Evolutionary conservation across 441 rosid species (phyloP).

Genomic region (Jatropha podagrica): DNA sequence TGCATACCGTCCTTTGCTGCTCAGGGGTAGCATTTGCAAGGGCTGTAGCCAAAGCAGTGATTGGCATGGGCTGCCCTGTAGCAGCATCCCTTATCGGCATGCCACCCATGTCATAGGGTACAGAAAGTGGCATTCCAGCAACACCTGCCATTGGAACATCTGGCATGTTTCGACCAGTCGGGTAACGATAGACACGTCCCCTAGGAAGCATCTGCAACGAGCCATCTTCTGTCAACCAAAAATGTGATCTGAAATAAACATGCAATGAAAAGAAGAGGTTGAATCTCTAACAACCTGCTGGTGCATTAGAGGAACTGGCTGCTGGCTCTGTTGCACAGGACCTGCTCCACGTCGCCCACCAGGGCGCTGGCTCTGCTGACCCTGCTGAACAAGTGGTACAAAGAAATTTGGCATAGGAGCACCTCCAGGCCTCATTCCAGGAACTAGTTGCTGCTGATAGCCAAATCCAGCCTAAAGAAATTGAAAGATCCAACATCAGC

Average conservation of each 20-base stretch:
- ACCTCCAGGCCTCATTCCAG: conserved; percentile 79
- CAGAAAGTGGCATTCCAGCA: conserved; percentile 48
- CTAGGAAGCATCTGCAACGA: conserved; percentile 55
- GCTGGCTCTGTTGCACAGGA: conserved; percentile 58
- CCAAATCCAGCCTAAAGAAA: conserved; percentile 59
- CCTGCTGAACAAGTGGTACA: conserved; percentile 70
- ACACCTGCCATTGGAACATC: conserved; percentile 42
- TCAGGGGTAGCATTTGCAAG: conserved; percentile 83
- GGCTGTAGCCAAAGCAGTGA: conserved; percentile 69
- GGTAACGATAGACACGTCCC: conserved; percentile 68
- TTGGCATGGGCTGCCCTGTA: conserved; percentile 60
- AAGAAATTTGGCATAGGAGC: conserved; percentile 71
- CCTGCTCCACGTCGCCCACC: conserved; percentile 63
- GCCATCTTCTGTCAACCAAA: neutral
- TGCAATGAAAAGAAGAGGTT: neutral
- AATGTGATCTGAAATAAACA: neutral
- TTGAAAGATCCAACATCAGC: neutral
- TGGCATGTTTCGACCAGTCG: conserved; percentile 58
- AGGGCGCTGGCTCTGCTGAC: conserved; percentile 52
- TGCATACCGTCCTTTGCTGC: conserved; percentile 71
- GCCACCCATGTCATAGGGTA: conserved; percentile 48
- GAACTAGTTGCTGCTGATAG: conserved; percentile 78
- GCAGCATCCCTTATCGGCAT: conserved; percentile 37
- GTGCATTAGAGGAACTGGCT: conserved; percentile 66
- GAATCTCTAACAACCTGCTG: conserved; percentile 31